phyloP scores from a whole-genome alignment of 306 rosid genomes.

The Rosa lucieae region DNA sequence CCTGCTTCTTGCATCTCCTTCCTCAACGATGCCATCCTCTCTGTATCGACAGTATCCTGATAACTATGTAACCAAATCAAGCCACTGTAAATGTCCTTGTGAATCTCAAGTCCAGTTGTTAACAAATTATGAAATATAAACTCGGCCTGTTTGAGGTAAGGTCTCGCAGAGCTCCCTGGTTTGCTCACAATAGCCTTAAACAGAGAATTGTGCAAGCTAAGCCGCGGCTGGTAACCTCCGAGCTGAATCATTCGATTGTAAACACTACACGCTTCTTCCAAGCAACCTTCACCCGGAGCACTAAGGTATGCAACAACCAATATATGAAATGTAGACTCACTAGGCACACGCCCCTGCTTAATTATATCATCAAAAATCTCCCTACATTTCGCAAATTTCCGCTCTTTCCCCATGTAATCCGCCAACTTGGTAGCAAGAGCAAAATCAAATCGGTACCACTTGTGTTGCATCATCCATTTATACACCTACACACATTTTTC shows the following conservation, averaged over 20 bases:
- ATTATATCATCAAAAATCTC: constrained; percentile 85
- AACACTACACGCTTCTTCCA: constrained; percentile 83
- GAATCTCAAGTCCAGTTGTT: constrained; percentile 67
- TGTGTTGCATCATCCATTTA: constrained; percentile 93
- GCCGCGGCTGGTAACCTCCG: constrained; percentile 89
- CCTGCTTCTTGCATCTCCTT: constrained; percentile 72
- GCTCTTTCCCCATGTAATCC: constrained; percentile 86
- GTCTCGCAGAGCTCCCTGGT: constrained; percentile 62
- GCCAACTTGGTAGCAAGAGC: constrained; percentile 87
- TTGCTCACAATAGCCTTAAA: constrained; percentile 70
- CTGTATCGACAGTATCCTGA: constrained; percentile 76
- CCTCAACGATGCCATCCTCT: constrained; percentile 59
- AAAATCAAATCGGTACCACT: constrained; percentile 80
- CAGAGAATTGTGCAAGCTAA: constrained; percentile 82
- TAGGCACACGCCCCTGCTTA: constrained; percentile 86
- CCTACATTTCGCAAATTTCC: constrained; percentile 88
- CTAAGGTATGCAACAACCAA: constrained; percentile 87
- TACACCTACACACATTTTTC: constrained; percentile 53
- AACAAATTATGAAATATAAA: constrained; percentile 76
- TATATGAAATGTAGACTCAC: constrained; percentile 91
- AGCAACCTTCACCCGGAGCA: constrained; percentile 68
- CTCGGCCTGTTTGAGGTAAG: constrained; percentile 88
- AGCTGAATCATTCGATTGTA: constrained; percentile 93
- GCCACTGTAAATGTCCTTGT: constrained; percentile 79
- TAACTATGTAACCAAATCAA: constrained; percentile 94